Evolutionary conservation across 2,329 filamentous ascomycete species (phyloP).

Genomic region (Pseudogymnoascus pannorum): DNA sequence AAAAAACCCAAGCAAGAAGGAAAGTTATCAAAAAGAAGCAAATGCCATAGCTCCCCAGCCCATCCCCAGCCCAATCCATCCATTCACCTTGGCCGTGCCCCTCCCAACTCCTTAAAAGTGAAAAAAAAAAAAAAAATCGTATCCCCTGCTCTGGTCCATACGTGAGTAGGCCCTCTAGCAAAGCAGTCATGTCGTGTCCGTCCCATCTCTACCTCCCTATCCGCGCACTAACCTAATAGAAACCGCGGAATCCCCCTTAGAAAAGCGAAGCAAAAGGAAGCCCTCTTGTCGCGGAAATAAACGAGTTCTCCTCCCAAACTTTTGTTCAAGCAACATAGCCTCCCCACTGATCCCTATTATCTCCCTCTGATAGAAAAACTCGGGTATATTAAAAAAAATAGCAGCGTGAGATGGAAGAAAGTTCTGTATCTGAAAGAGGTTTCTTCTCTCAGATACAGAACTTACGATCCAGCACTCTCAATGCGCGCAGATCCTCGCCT

Average conservation of each 20-base stretch:
- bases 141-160: neutral
- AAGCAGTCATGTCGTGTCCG: neutral
- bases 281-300: neutral
- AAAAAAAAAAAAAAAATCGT: neutral
- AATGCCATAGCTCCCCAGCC: neutral
- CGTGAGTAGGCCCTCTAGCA: neutral
- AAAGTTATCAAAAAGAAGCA: neutral
- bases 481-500: conserved; percentile 56
- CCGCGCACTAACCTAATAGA: neutral
- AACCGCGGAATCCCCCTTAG: neutral
- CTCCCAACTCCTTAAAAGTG: neutral
- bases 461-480: conserved; percentile 58
- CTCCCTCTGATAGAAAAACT: neutral
- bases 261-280: neutral
- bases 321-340: neutral
- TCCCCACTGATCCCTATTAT: neutral
- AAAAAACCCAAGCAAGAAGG: neutral
- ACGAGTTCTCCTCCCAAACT: neutral
- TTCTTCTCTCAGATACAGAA: conserved; percentile 34
- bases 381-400: neutral
- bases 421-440: no score
- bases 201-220: neutral
- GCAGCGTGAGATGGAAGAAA: neutral
- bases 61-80: neutral
- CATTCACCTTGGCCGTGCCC: neutral